phyloP scores from a whole-genome alignment of 2,329 filamentous ascomycete genomes.

The Corinectria fuckeliana region DNA sequence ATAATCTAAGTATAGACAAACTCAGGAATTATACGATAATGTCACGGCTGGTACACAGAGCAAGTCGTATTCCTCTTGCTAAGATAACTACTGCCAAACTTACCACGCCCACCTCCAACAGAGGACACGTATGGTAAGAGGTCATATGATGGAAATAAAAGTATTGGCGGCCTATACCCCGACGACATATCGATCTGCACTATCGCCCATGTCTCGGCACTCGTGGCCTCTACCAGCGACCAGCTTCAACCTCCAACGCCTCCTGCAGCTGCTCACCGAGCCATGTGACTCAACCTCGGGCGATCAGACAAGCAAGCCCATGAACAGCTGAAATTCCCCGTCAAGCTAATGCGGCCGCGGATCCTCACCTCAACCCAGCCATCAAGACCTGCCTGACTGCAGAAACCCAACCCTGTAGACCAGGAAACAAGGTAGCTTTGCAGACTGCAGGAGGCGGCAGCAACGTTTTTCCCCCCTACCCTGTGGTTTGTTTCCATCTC shows the following conservation, averaged over 20 bases:
- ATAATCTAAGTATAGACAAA: too few relatives aligned
- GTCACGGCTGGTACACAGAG: too few relatives aligned
- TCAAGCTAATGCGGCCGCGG: constrained; percentile 28
- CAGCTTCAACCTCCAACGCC: background rate
- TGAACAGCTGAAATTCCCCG: constrained; percentile 36
- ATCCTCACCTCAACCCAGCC: constrained; percentile 18
- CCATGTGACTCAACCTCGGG: constrained; percentile 16
- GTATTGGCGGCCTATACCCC: background rate
- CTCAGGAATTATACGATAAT: too few relatives aligned
- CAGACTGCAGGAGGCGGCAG: constrained; percentile 1
- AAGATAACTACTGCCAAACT: too few relatives aligned
- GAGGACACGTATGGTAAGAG: background rate
- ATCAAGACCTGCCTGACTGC: constrained; percentile 21
- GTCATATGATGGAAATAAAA: background rate
- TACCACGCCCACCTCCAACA: background rate
- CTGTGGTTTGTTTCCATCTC: background rate
- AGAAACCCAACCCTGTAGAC: too few relatives aligned
- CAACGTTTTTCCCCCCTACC: background rate
- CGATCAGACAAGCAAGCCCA: constrained; percentile 9
- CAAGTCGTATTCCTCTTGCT: too few relatives aligned
- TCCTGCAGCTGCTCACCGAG: background rate
- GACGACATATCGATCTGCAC: constrained; percentile 1
- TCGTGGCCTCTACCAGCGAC: background rate
- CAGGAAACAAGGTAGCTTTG: too few relatives aligned
- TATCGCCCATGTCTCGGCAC: constrained; percentile 14